Percentiles rank a stretch among this genome's conserved stretches.
phyloP scores from a whole-genome alignment of 2,329 filamentous ascomycete genomes.

The Beauveria sp. region DNA sequence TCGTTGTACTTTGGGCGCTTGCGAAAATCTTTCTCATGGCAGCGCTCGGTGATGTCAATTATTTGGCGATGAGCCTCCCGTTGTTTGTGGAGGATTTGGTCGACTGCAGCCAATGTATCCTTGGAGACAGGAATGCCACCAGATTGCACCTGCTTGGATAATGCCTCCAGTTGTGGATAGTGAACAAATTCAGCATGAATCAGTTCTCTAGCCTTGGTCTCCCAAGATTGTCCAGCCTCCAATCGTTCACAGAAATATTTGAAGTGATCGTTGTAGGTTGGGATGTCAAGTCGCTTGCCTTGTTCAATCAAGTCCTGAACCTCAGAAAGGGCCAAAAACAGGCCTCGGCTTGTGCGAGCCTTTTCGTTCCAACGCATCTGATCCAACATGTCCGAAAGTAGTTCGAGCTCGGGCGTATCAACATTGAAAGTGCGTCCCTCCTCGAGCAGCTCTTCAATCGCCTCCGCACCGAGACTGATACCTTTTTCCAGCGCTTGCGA shows the following conservation, averaged over 20 bases:
- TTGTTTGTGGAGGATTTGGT: conserved; percentile 91
- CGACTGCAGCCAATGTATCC: conserved; percentile 73
- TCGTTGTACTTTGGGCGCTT: conserved; percentile 82
- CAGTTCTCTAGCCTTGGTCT: conserved; percentile 84
- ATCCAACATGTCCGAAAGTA: conserved; percentile 70
- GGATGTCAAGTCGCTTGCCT: conserved; percentile 69
- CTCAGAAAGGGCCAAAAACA: conserved; percentile 66
- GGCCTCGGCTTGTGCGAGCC: conserved; percentile 55
- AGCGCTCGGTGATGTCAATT: conserved; percentile 69
- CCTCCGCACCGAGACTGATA: conserved; percentile 54
- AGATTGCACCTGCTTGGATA: conserved; percentile 70
- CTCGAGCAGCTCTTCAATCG: conserved; percentile 88
- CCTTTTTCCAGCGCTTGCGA: conserved; percentile 61
- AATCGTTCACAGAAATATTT: conserved; percentile 69
- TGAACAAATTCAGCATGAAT: conserved; percentile 88
- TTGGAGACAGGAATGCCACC: conserved; percentile 70
- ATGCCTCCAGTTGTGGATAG: conserved; percentile 87
- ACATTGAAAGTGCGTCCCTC: conserved; percentile 84
- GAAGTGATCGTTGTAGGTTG: conserved; percentile 73
- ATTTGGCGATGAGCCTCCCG: conserved; percentile 89
- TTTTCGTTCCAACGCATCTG: conserved; percentile 85
- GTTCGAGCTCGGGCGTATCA: conserved; percentile 81
- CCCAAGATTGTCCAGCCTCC: conserved; percentile 76
- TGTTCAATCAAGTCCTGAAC: conserved; percentile 72
- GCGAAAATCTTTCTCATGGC: conserved; percentile 64